Evolutionary conservation across 1,284 basidiomycete species (phyloP), one percentile per base, ranked within the genome.

Genomic region (Hortiboletus rubellus): DNA sequence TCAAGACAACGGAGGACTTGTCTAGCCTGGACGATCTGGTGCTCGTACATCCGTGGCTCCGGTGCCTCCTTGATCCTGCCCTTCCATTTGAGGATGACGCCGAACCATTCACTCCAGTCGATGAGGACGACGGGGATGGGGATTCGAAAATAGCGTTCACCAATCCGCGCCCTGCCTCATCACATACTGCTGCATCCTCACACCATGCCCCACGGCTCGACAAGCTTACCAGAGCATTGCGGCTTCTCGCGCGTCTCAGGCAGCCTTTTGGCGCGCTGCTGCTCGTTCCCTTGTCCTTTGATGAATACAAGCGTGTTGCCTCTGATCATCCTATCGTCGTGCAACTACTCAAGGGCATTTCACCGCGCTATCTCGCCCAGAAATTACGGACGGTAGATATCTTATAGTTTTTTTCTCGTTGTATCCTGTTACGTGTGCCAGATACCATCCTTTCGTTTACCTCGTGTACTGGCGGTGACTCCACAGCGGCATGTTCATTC

Each of bases 401-500:
- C 11, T 22, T 54, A 18, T 55, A 55, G 46, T 38, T 49, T 14
- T 9, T 41, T 41, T 22, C 22, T 22, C 22, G 22, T 22, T 22
- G 22, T 22, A 22, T 22, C 22, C 22, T 22, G 22, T 22, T 22
- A 22, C 22, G 3, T 22, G 3, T 3, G 3, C 3, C 22, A 22
- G 22, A 22, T 22, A 22, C 3, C 2, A 22, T 22, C 22, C 22
- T 22, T 22, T 22, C 3, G 22, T 22, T 22, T 22, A 22, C 22
- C 22, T 3, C 22, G 22, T 22, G 22, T 22, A 22, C 22, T 22
- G 22, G 22, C 3, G 22, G 22, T 22, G 22, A 22, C 22, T 22
- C 22, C 15, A 6, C n/a, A 41, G 60, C 57, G 60, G 58, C 61
- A 51, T 41, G 47, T 50, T 47, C 49, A 22, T 7, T 46, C n/a